Evolutionary conservation across 2,329 filamentous ascomycete species (phyloP).

Genomic region (Colletotrichum tamarilloi): DNA sequence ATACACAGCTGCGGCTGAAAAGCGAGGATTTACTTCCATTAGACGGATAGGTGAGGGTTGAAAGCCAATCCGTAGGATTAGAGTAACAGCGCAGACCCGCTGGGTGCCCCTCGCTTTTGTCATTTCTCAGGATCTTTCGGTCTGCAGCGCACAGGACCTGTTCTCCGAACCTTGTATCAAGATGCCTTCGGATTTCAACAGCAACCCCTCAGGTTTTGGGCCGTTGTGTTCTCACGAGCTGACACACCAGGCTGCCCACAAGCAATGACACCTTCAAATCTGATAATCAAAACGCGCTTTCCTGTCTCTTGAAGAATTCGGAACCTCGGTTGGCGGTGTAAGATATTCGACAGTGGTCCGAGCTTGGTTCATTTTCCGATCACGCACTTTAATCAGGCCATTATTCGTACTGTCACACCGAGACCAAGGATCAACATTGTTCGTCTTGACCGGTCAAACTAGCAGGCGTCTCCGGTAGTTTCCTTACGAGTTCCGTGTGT

Average conservation of each 20-base stretch:
- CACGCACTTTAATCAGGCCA: slow-evolving; percentile 5
- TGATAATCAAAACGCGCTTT: background rate
- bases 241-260: background rate
- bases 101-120: slow-evolving; percentile 7
- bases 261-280: background rate
- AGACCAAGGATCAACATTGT: background rate
- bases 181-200: background rate
- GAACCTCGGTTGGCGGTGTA: slow-evolving; percentile 14
- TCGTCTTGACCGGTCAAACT: slow-evolving; percentile 3
- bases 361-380: slow-evolving; percentile 17
- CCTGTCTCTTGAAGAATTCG: background rate
- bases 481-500: background rate
- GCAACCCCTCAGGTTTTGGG: background rate
- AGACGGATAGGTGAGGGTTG: background rate
- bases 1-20: background rate
- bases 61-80: slow-evolving; percentile 14
- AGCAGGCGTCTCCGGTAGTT: background rate
- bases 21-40: slow-evolving; percentile 3
- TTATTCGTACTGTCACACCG: slow-evolving; percentile 8
- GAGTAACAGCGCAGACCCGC: slow-evolving; percentile 13
- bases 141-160: background rate
- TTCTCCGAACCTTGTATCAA: background rate
- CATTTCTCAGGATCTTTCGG: slow-evolving; percentile 27
- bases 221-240: background rate
- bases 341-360: background rate